Conservation (phyloP, 108 stramenopile genomes). For the Nitzschia sp. region DNA sequence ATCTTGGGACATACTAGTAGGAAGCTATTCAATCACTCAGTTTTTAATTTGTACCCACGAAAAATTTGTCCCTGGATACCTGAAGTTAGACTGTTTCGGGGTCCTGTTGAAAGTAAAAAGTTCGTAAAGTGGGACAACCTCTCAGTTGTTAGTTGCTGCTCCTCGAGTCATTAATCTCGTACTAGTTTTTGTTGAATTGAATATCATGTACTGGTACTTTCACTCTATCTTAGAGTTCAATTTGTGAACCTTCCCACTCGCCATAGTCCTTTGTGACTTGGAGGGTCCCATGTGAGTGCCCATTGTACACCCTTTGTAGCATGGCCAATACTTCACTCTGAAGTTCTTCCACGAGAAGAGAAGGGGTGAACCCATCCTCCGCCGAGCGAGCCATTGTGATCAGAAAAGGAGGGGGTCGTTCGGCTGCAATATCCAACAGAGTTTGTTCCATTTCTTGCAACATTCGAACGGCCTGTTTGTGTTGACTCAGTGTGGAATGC, state of each 20-base stretch:
- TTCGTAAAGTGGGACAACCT: too few species aligned
- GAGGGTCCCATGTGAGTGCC: slow-evolving; percentile 15
- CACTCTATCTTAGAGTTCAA: background rate
- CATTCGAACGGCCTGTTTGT: background rate
- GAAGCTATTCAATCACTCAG: too few species aligned
- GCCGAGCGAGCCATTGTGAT: slow-evolving; percentile 55
- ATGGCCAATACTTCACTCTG: slow-evolving; percentile 37
- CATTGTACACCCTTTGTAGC: slow-evolving; percentile 28
- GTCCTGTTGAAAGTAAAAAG: too few species aligned
- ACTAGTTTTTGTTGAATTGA: too few species aligned
- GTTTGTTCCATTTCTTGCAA: background rate
- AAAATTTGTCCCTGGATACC: too few species aligned
- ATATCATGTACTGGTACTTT: too few species aligned
- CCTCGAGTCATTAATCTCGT: too few species aligned
- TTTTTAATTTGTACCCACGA: too few species aligned
- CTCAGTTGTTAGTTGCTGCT: too few species aligned
- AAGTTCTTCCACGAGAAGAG: slow-evolving; percentile 37
- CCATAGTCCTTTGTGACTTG: slow-evolving; percentile 42
- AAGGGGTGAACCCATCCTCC: slow-evolving; percentile 56
- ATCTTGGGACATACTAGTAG: too few species aligned
- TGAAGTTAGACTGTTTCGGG: too few species aligned
- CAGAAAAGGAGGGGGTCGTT: slow-evolving; percentile 40
- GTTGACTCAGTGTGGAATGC: background rate
- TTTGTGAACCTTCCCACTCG: slow-evolving; percentile 43
- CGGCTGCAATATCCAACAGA: background rate